A percentile compares a stretch with the other conserved stretches of the same genome.
Conservation (phyloP, 2,329 filamentous ascomycete species). For the Talaromyces islandicus region DNA sequence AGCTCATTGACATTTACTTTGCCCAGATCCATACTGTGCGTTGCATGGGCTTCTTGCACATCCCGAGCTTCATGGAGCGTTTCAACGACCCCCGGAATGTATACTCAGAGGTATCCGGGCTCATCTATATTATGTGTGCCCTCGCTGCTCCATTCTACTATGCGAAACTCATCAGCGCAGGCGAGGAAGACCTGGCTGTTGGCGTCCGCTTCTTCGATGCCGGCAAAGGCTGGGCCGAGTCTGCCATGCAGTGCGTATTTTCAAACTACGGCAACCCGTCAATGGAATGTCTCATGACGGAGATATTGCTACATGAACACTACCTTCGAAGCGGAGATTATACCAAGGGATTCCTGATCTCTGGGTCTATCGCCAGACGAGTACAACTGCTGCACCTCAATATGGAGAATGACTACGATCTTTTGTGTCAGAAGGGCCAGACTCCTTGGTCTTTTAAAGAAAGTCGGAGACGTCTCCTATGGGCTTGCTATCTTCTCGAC, state of each 20-base stretch:
- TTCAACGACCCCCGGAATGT: neutral
- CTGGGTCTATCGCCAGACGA: constrained; percentile 24
- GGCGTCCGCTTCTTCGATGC: constrained; percentile 2
- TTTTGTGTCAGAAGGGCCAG: constrained; percentile 19
- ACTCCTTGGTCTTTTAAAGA: constrained; percentile 19
- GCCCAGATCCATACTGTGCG: constrained; percentile 5
- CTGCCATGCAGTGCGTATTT: constrained; percentile 6
- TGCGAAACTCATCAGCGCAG: neutral
- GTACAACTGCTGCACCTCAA: constrained; percentile 27
- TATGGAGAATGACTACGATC: constrained; percentile 25
- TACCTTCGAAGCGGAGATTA: constrained; percentile 25
- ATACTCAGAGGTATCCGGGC: neutral
- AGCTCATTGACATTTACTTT: constrained; percentile 6
- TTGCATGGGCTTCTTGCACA: constrained; percentile 6
- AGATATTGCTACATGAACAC: constrained; percentile 25
- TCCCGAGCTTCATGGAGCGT: constrained; percentile 6
- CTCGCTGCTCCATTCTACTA: constrained; percentile 3
- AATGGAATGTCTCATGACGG: constrained; percentile 12
- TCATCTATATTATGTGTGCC: constrained; percentile 8
- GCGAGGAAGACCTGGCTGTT: neutral
- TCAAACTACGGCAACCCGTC: constrained; percentile 4
- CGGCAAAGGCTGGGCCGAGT: constrained; percentile 6
- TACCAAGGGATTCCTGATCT: constrained; percentile 27
- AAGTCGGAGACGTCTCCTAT: constrained; percentile 24
- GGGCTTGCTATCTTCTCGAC: constrained; percentile 26